These are phyloP conservation scores for Fagus sylvatica DNA, from an alignment of 306 rosid species.

Conservation along the genomic window DNA sequence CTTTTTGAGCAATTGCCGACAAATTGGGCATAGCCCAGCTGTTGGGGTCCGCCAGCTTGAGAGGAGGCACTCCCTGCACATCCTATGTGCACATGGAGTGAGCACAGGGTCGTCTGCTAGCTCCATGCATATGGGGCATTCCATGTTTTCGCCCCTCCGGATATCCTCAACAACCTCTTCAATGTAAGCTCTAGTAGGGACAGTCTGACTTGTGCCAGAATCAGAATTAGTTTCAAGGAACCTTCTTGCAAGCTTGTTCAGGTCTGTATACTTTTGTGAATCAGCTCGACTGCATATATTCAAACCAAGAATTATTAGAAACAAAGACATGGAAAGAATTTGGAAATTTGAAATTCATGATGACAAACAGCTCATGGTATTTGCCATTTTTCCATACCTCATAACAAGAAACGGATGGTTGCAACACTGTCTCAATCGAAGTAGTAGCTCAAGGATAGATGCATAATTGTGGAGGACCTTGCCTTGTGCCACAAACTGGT, in stretches of 20 bases:
- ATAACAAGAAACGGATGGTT: slow-evolving; percentile 83
- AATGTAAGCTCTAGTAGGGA: slow-evolving; percentile 54
- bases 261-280: slow-evolving; percentile 47
- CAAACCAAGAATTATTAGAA: slow-evolving; percentile 29
- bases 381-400: slow-evolving; percentile 45
- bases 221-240: slow-evolving; percentile 44
- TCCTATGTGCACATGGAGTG: slow-evolving; percentile 85
- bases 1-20: slow-evolving; percentile 52
- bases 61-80: slow-evolving; percentile 82
- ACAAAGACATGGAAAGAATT: slow-evolving; percentile 1
- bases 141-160: slow-evolving; percentile 53
- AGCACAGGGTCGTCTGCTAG: slow-evolving; percentile 87
- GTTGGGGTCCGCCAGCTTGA: slow-evolving; percentile 61
- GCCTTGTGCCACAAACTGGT: slow-evolving; percentile 79
- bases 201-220: slow-evolving; percentile 26
- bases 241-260: slow-evolving; percentile 56
- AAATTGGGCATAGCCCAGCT: slow-evolving; percentile 68
- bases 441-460: slow-evolving; percentile 74
- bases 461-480: slow-evolving; percentile 80
- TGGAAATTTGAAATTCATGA: not conserved
- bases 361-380: slow-evolving; percentile 7
- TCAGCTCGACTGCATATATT: slow-evolving; percentile 44
- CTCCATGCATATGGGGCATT: slow-evolving; percentile 87
- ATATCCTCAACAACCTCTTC: slow-evolving; percentile 66
- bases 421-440: slow-evolving; percentile 87